phyloP scores from a whole-genome alignment of 2,329 filamentous ascomycete species.

The Chalara sp. region DNA sequence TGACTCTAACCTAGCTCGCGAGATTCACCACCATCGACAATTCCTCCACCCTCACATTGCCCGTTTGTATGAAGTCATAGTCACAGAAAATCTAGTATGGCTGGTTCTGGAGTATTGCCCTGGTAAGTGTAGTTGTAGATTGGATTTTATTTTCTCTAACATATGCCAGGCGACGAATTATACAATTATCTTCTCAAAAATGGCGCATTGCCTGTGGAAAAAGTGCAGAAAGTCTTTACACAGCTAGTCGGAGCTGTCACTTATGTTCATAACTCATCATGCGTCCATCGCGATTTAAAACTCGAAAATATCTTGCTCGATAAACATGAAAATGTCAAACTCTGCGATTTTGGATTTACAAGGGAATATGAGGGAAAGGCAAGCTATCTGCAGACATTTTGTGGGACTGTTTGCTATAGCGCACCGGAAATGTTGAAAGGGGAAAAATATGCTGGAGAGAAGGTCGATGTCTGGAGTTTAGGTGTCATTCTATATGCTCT shows the following conservation, averaged over 20 bases:
- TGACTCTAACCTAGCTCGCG: slow-evolving; percentile 89
- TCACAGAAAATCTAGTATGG: slow-evolving; percentile 93
- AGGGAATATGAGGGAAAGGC: slow-evolving; percentile 93
- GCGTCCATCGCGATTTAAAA: slow-evolving; percentile 94
- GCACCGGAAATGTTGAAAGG: slow-evolving; percentile 98
- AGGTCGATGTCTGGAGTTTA: slow-evolving; percentile 93
- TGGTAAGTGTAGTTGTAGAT: slow-evolving; percentile 43
- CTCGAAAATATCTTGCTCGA: slow-evolving; percentile 94
- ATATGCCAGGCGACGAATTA: slow-evolving; percentile 72
- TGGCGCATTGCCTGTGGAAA: slow-evolving; percentile 74
- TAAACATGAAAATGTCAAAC: slow-evolving; percentile 93
- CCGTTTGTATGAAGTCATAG: slow-evolving; percentile 93
- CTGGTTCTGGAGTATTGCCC: slow-evolving; percentile 94
- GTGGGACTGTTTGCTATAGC: slow-evolving; percentile 94
- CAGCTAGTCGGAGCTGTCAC: slow-evolving; percentile 91
- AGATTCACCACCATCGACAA: slow-evolving; percentile 97
- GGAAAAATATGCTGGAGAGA: slow-evolving; percentile 95
- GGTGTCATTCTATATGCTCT: slow-evolving; percentile 81
- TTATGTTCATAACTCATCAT: slow-evolving; percentile 92
- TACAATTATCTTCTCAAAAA: slow-evolving; percentile 92
- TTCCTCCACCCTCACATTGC: slow-evolving; percentile 97
- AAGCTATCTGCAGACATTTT: slow-evolving; percentile 95
- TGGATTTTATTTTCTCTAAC: slow-evolving; percentile 21
- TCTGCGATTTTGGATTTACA: slow-evolving; percentile 97
- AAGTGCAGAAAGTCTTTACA: slow-evolving; percentile 92